phyloP scores from a whole-genome alignment of 306 rosid genomes.

The Parietaria judaica region DNA sequence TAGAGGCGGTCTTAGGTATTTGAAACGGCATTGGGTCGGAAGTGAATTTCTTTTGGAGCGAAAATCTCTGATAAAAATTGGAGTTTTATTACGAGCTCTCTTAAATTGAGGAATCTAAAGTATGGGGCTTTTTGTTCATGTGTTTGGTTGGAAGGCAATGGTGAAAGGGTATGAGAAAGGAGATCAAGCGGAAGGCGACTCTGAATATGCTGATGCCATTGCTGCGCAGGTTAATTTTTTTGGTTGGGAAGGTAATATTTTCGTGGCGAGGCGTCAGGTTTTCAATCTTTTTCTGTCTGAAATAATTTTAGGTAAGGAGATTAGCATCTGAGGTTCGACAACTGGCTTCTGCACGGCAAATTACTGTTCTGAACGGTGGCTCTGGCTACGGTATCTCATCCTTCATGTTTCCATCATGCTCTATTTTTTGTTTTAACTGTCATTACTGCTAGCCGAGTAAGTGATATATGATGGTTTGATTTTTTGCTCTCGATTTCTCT shows the following conservation, averaged over 20 bases:
- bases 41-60: too few species aligned
- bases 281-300: slow-evolving; percentile 9
- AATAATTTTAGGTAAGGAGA: slow-evolving; percentile 56
- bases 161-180: slow-evolving; percentile 67
- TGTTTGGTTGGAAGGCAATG: slow-evolving; percentile 35
- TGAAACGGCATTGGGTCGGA: too few species aligned
- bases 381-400: slow-evolving; percentile 43
- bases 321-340: slow-evolving; percentile 60
- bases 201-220: slow-evolving; percentile 56
- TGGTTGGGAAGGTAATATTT: neutral
- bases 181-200: slow-evolving; percentile 53
- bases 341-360: slow-evolving; percentile 33
- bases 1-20: too few species aligned
- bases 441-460: neutral
- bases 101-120: neutral
- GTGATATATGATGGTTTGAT: neutral
- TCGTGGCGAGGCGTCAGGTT: neutral
- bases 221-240: slow-evolving; percentile 56
- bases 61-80: neutral
- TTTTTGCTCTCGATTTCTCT: neutral
- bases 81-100: neutral
- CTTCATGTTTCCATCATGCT: neutral
- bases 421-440: neutral
- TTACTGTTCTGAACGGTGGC: slow-evolving; percentile 61
- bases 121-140: neutral